Percentiles rank a stretch among this genome's conserved stretches.
These are phyloP conservation scores for Mollisiaceae sp. DNA, from an alignment of 2,329 filamentous ascomycete species.

Conservation along the genomic window DNA sequence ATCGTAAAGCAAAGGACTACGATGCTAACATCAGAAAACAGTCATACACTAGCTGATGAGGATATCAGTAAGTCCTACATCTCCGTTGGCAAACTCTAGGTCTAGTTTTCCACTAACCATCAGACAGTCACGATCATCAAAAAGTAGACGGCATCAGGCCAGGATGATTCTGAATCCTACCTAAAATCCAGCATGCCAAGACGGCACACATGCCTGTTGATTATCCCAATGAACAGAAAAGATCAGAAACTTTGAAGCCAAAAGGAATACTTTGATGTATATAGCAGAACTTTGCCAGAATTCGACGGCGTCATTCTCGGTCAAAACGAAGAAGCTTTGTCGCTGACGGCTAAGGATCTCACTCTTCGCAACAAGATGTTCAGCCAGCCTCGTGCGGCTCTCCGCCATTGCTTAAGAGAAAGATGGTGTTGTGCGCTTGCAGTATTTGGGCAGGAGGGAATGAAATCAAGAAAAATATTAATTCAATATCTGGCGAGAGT, in stretches of 20 bases:
- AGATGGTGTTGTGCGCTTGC: constrained; percentile 4
- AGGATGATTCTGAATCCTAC: not conserved
- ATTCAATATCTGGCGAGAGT: constrained; percentile 15
- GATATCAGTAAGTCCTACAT: constrained; percentile 68
- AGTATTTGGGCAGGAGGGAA: constrained; percentile 10
- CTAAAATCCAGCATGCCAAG: constrained; percentile 20
- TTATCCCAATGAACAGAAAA: constrained; percentile 5
- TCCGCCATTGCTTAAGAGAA: not conserved
- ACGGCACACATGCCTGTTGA: constrained; percentile 5
- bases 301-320: constrained; percentile 28
- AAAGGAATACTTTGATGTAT: constrained; percentile 19
- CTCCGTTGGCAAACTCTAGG: not conserved
- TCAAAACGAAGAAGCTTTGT: constrained; percentile 12
- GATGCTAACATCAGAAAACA: not conserved
- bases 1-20: not conserved
- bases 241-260: constrained; percentile 6
- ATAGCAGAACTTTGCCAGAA: constrained; percentile 27
- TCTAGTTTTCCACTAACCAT: constrained; percentile 23
- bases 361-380: not conserved
- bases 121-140: constrained; percentile 69
- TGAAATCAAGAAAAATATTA: constrained; percentile 15
- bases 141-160: constrained; percentile 50
- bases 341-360: constrained; percentile 8
- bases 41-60: constrained; percentile 82
- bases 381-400: constrained; percentile 9